Evolutionary conservation across 208 protist genomes (phyloP).

Genomic region (Angomonas deanei): DNA sequence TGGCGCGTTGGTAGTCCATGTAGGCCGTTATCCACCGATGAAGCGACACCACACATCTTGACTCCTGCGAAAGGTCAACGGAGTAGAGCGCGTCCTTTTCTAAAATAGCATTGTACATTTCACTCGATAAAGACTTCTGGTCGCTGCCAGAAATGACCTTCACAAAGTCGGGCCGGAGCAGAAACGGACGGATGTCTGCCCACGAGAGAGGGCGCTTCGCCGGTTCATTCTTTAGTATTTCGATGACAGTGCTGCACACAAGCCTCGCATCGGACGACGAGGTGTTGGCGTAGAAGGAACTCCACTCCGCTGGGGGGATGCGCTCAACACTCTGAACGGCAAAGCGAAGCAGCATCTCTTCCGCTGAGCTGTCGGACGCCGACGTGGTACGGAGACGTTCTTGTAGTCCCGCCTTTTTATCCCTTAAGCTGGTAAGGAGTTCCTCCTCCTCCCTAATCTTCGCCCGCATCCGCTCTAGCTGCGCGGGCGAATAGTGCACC

Average conservation of each 20-base stretch:
- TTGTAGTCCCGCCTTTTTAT: neutral
- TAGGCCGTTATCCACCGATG: neutral
- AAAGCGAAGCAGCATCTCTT: neutral
- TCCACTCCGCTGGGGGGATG: neutral
- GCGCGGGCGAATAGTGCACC: neutral
- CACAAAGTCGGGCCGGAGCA: no score
- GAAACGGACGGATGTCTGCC: no score
- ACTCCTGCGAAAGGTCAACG: neutral
- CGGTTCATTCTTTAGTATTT: constrained; percentile 4
- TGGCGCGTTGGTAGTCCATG: neutral
- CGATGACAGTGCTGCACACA: neutral
- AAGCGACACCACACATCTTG: neutral
- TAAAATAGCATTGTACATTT: neutral
- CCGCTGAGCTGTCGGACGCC: neutral
- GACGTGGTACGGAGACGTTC: neutral
- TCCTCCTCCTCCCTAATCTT: neutral
- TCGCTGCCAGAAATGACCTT: no score
- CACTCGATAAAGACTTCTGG: neutral
- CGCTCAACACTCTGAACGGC: neutral
- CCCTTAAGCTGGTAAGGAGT: neutral
- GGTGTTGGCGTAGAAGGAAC: neutral
- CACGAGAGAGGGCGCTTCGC: no score
- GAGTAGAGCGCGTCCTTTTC: neutral
- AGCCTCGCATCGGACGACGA: neutral
- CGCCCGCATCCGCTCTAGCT: neutral